Evolutionary conservation across 2,329 filamentous ascomycete species (phyloP).

Genomic region (Claviceps humidiphila): DNA sequence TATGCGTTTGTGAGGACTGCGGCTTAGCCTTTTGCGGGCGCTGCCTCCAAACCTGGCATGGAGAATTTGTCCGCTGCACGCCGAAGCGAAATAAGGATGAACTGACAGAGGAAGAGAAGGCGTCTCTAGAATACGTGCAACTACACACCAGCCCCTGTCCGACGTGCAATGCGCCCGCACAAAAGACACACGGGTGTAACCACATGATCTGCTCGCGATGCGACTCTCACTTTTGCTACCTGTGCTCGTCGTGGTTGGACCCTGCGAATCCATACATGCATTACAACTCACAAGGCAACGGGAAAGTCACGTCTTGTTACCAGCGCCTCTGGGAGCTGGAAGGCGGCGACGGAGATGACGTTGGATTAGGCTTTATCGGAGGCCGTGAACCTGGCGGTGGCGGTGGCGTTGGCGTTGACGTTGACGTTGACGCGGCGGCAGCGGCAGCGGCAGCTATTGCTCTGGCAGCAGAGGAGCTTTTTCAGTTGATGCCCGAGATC

Average conservation of each 20-base stretch:
- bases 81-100: conserved; percentile 54
- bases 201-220: conserved; percentile 93
- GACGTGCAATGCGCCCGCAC: conserved; percentile 69
- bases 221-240: conserved; percentile 85
- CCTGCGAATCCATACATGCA: conserved; percentile 75
- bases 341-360: conserved; percentile 55
- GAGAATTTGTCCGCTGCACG: conserved; percentile 60
- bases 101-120: conserved; percentile 72
- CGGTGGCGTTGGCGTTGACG: not conserved
- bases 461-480: not conserved
- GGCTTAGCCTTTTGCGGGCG: conserved; percentile 72
- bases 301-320: conserved; percentile 52
- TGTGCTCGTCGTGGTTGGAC: conserved; percentile 79
- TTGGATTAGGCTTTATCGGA: conserved; percentile 31
- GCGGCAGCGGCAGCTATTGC: not conserved
- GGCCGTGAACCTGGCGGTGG: conserved; percentile 12
- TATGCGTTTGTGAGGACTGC: conserved; percentile 82
- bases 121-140: conserved; percentile 71
- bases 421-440: not conserved
- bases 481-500: not conserved
- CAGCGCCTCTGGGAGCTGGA: conserved; percentile 85
- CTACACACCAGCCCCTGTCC: conserved; percentile 78
- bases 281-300: conserved; percentile 55
- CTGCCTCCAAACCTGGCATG: conserved; percentile 75
- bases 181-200: conserved; percentile 91